These are phyloP conservation scores for Physcomitrium patens DNA, from an alignment of 225 moss, liverwort and hornwort species.

Conservation along the genomic window DNA sequence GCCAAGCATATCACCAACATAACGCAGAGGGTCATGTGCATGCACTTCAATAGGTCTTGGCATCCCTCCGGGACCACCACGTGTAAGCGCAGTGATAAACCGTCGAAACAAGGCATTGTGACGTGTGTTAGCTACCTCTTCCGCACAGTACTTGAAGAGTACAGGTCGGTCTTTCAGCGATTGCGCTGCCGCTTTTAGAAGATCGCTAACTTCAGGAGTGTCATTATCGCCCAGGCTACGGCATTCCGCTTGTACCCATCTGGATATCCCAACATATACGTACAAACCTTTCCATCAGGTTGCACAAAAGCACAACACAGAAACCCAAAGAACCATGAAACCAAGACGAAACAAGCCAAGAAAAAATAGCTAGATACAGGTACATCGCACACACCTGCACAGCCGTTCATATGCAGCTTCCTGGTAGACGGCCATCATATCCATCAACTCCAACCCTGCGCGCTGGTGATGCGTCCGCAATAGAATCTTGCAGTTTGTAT, in stretches of 20 bases:
- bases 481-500: constrained; percentile 96
- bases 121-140: constrained; percentile 98
- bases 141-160: constrained; percentile 97
- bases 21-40: constrained; percentile 95
- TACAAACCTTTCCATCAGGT: not conserved
- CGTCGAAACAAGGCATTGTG: constrained; percentile 98
- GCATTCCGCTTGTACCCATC: constrained; percentile 99
- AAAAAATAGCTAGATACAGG: constrained; percentile 1
- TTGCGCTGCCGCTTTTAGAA: constrained; percentile 85
- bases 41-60: constrained; percentile 99
- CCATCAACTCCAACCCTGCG: constrained; percentile 98
- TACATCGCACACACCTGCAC: constrained; percentile 69
- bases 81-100: constrained; percentile 93
- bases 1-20: constrained; percentile 99
- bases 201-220: constrained; percentile 93
- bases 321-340: constrained; percentile 11
- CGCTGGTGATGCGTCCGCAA: constrained; percentile 95
- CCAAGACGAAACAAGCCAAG: not conserved
- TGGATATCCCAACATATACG: constrained; percentile 35
- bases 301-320: constrained; percentile 6
- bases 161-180: constrained; percentile 96
- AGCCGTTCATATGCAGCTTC: constrained; percentile 99
- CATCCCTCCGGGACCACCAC: constrained; percentile 99
- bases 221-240: constrained; percentile 97
- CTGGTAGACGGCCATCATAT: constrained; percentile 99